A percentile compares a stretch with the other conserved stretches of the same genome.
phyloP scores from a whole-genome alignment of 2,329 filamentous ascomycete species.

The Penicillium sp. region DNA sequence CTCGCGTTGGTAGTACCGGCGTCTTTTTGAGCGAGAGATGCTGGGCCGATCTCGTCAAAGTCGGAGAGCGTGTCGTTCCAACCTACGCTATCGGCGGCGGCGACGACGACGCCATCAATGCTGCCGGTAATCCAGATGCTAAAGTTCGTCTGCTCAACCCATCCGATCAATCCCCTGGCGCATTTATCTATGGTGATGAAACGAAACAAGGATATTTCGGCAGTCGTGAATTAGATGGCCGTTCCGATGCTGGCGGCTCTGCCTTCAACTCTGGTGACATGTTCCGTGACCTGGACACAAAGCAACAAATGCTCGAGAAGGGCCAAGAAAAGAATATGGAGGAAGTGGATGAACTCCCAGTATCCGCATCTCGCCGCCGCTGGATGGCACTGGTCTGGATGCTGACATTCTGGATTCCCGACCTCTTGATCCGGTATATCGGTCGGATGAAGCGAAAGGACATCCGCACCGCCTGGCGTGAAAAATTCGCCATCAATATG shows the following conservation, averaged over 20 bases:
- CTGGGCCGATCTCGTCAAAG: constrained; percentile 86
- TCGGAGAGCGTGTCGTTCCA: constrained; percentile 65
- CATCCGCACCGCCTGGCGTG: constrained; percentile 89
- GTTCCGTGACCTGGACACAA: constrained; percentile 95
- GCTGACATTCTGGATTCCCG: constrained; percentile 85
- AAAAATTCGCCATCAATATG: constrained; percentile 97
- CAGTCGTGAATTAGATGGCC: constrained; percentile 75
- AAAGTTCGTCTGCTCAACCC: constrained; percentile 60
- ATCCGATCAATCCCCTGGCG: constrained; percentile 56
- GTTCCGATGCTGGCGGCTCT: constrained; percentile 91
- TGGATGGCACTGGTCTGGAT: constrained; percentile 86
- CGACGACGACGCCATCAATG: constrained; percentile 64
- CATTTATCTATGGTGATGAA: constrained; percentile 71
- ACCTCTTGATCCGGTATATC: constrained; percentile 75
- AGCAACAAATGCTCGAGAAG: constrained; percentile 92
- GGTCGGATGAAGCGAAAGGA: constrained; percentile 92
- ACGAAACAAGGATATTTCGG: constrained; percentile 82
- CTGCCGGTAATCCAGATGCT: constrained; percentile 53
- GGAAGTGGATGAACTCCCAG: constrained; percentile 83
- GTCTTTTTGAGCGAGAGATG: constrained; percentile 94
- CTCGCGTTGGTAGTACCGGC: constrained; percentile 85
- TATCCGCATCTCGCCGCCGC: constrained; percentile 80
- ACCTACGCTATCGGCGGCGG: constrained; percentile 63
- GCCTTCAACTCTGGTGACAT: constrained; percentile 91
- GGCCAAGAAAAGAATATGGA: constrained; percentile 87